These are phyloP conservation scores for Marasmius sp. DNA, from an alignment of 1,284 basidiomycete species.

Conservation along the genomic window DNA sequence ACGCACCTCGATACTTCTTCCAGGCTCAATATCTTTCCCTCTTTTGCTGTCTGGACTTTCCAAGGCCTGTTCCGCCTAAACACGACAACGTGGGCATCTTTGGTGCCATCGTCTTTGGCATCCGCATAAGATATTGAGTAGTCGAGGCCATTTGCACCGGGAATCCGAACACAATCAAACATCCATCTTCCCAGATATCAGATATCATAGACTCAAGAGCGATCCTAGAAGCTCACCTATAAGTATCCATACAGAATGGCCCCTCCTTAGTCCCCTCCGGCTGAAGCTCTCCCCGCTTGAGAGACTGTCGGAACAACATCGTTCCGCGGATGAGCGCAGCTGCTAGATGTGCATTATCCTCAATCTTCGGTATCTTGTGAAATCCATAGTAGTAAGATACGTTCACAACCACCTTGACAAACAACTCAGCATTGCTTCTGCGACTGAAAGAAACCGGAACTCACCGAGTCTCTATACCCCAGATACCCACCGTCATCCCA, in stretches of 20 bases:
- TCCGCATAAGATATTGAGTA: slow-evolving; percentile 74
- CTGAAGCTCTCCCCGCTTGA: slow-evolving; percentile 64
- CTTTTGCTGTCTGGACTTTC: slow-evolving; percentile 62
- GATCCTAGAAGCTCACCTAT: slow-evolving; percentile 48
- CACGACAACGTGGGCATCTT: slow-evolving; percentile 75
- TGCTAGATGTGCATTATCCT: slow-evolving; percentile 53
- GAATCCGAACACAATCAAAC: slow-evolving; percentile 89
- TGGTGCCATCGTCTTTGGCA: slow-evolving; percentile 55
- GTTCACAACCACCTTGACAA: slow-evolving; percentile 67
- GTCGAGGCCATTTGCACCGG: slow-evolving; percentile 69
- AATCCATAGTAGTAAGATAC: slow-evolving; percentile 80
- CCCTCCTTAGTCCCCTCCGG: slow-evolving; percentile 77
- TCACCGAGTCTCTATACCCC: slow-evolving; percentile 73
- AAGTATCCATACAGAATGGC: slow-evolving; percentile 86
- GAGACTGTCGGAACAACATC: slow-evolving; percentile 70
- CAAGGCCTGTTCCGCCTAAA: slow-evolving; percentile 78
- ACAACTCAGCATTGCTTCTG: background rate
- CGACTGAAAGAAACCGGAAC: slow-evolving; percentile 20
- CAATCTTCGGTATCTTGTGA: background rate
- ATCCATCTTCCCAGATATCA: slow-evolving; percentile 65
- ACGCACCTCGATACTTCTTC: slow-evolving; percentile 65
- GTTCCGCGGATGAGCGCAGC: slow-evolving; percentile 69
- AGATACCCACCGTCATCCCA: slow-evolving; percentile 78
- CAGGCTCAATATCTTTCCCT: slow-evolving; percentile 65
- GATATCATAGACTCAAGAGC: background rate